Evolutionary conservation across 75 land plant genomes (phyloP).

Genomic region (Pinus tabuliformis): DNA sequence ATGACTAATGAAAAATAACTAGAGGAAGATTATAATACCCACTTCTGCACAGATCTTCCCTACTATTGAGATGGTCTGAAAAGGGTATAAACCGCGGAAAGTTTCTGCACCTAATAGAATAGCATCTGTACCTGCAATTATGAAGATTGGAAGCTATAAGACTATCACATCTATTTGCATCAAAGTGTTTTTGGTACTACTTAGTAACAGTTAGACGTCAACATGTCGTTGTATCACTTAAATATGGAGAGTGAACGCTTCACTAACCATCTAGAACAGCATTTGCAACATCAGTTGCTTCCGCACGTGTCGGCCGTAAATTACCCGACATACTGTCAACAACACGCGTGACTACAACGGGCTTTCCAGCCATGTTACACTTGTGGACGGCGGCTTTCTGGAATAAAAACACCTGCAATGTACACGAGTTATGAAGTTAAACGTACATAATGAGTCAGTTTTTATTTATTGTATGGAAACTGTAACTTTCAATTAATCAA

Average conservation of each 20-base stretch:
- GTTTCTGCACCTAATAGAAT: conserved; percentile 62
- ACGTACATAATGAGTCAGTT: not conserved
- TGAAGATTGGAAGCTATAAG: not conserved
- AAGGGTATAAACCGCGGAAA: conserved; percentile 42
- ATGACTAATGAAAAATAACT: not conserved
- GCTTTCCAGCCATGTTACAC: conserved; percentile 52
- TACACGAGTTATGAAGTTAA: not conserved
- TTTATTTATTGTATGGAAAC: not conserved
- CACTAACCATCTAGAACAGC: conserved; percentile 45
- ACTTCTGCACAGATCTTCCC: conserved; percentile 49
- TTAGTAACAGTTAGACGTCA: not conserved
- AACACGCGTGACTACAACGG: conserved; percentile 47
- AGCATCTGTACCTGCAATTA: conserved; percentile 36
- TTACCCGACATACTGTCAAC: conserved; percentile 54
- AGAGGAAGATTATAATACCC: not conserved
- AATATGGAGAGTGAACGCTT: not conserved
- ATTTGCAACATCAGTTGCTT: conserved; percentile 63
- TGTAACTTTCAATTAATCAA: not conserved
- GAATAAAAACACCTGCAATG: conserved; percentile 40
- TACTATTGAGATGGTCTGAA: conserved; percentile 42
- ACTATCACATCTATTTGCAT: too few species aligned
- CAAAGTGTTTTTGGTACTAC: too few species aligned
- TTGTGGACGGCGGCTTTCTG: conserved; percentile 53
- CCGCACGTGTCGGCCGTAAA: conserved; percentile 53
- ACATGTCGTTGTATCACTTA: not conserved